Evolutionary conservation across 2,329 filamentous ascomycete genomes (phyloP).

Genomic region (Botrytis pseudocinerea): DNA sequence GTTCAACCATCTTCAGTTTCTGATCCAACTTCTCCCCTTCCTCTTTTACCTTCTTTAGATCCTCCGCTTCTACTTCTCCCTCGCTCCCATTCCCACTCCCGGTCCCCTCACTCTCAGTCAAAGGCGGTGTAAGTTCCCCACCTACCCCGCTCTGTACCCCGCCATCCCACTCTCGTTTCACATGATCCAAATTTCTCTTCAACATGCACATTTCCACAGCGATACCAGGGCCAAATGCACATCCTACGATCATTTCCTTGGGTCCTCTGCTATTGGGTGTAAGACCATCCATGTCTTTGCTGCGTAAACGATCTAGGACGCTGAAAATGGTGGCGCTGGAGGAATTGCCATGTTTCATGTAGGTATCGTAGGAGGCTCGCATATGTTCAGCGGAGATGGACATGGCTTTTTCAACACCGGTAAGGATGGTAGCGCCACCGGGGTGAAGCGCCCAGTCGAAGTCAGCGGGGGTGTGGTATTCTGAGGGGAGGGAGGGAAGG

Average conservation of each 20-base stretch:
- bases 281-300: constrained; percentile 59
- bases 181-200: constrained; percentile 44
- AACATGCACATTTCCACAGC: constrained; percentile 68
- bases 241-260: constrained; percentile 63
- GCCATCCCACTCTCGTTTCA: constrained; percentile 29
- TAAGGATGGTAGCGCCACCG: constrained; percentile 65
- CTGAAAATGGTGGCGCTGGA: constrained; percentile 69
- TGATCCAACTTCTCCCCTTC: constrained; percentile 28
- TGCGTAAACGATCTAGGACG: constrained; percentile 61
- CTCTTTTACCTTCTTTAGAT: constrained; percentile 29
- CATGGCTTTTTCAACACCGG: constrained; percentile 61
- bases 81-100: constrained; percentile 36
- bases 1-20: constrained; percentile 30
- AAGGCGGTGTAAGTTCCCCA: constrained; percentile 39
- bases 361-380: constrained; percentile 68
- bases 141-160: constrained; percentile 8
- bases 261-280: constrained; percentile 50
- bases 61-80: constrained; percentile 25
- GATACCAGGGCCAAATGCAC: constrained; percentile 70
- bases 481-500: constrained; percentile 47
- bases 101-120: constrained; percentile 38
- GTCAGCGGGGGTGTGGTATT: constrained; percentile 51
- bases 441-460: constrained; percentile 77
- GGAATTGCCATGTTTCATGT: constrained; percentile 67
- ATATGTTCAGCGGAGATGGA: constrained; percentile 62